Base-by-base conservation (phyloP, 2,329 filamentous ascomycete species). In the Botrytis aclada region DNA sequence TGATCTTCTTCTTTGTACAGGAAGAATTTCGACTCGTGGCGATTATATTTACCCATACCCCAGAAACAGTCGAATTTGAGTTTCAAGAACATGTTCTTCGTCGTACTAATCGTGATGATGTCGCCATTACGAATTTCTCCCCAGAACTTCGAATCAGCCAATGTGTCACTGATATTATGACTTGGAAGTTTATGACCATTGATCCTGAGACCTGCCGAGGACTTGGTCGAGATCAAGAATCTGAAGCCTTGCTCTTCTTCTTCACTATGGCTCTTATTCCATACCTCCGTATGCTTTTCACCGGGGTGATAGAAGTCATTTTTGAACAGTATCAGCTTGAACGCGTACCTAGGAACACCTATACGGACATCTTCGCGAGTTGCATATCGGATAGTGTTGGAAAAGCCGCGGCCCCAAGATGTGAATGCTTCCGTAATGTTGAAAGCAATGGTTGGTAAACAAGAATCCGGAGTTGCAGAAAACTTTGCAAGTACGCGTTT, bases 141-240 rank as follows among this genome's bases (percentile, higher is more conserved):
- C 89, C 89, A 92, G 79, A 86, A 82, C 34, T 83, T 82, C 22
- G 84, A 85, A 16, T 85, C 84, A 16, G 84, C 84, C 39, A 84
- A 82, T 4, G 86, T 85, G 73, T 88, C 85, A 74, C 86, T 86
- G 14, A 84, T 80, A 54, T 89, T 85, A 56, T 88, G 83, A 3
- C 89, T 88, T 2, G 82, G 83, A 37, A 98, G 83, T 58, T 85
- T 84, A n/a, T 88, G 86, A 41, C 88, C 90, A 78, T 98, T 98
- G 79, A 98, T 86, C 76, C 85, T 87, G 75, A 98, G 93, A 32
- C 93, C 93, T 41, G 86, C 85, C 10, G 90, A 91, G 6, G 93
- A 92, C 77, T 94, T 94, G 5, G 94, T 97, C 1, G 92, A 91
- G 69, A 98, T 90, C 80, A 89, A 91, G 74, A 94, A 92, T 6